phyloP scores from a whole-genome alignment of 495 filamentous ascomycete genomes.

The Aspergillus affinis region DNA sequence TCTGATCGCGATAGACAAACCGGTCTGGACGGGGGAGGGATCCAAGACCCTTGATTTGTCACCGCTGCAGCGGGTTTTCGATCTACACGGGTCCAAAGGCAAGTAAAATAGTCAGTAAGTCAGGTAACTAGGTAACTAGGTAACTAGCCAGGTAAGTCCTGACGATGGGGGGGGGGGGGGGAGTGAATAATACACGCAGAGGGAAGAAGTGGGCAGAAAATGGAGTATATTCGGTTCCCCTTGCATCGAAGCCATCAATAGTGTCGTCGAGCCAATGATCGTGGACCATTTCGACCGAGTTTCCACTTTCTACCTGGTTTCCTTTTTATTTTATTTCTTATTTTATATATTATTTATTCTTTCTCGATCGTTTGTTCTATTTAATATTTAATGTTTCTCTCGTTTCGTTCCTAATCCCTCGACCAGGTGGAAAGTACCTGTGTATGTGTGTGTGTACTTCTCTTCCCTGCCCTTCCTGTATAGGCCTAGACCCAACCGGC shows the following conservation, averaged over 20 bases:
- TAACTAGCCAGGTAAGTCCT: no score
- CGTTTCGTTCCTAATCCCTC: not conserved
- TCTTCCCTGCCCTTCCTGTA: no score
- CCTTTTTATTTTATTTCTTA: not conserved
- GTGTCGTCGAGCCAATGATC: constrained; percentile 24
- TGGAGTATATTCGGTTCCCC: constrained; percentile 24
- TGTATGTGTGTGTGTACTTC: no score
- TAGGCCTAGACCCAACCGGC: not conserved
- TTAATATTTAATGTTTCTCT: not conserved
- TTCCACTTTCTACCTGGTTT: not conserved
- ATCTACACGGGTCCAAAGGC: constrained; percentile 39
- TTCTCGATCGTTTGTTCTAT: not conserved
- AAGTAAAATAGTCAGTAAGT: not conserved
- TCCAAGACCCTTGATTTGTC: constrained; percentile 42
- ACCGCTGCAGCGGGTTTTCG: constrained; percentile 31
- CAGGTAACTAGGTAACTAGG: no score
- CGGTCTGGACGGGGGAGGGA: constrained; percentile 19
- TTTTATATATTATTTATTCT: not conserved
- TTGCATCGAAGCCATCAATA: constrained; percentile 42
- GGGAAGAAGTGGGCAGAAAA: not conserved
- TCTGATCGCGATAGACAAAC: constrained; percentile 24
- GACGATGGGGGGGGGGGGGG: no score
- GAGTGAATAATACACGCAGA: no score
- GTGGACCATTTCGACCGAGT: not conserved
- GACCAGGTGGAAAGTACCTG: no score